Evolutionary conservation across 179 eudicot genomes (phyloP).

Genomic region (Heliamphora pulchella): DNA sequence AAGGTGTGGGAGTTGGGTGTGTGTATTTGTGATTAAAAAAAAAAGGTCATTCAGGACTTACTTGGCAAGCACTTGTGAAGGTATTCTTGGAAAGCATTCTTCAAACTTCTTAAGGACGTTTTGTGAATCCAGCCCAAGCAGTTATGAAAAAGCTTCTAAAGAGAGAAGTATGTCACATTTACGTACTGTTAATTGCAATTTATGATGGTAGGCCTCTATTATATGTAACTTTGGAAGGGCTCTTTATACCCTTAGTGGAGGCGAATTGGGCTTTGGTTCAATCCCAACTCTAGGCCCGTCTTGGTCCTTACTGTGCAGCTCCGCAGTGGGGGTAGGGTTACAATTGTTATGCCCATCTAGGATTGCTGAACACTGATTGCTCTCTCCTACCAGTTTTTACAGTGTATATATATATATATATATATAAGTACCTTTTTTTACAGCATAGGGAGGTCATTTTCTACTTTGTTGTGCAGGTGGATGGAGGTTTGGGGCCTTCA

Average conservation of each 20-base stretch:
- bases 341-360: neutral
- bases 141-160: neutral
- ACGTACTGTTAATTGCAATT: neutral
- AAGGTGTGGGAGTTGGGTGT: too few species aligned
- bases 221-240: neutral
- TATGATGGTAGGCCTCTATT: neutral
- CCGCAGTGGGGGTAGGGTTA: neutral
- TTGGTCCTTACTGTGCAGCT: too few species aligned
- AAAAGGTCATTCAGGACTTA: too few species aligned
- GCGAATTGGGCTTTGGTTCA: too few species aligned
- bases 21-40: too few species aligned
- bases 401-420: too few species aligned
- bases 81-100: slow-evolving; percentile 4
- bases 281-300: too few species aligned
- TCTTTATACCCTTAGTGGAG: too few species aligned
- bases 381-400: too few species aligned
- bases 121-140: slow-evolving; percentile 4
- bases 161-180: neutral
- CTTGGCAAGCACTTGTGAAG: neutral
- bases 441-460: neutral
- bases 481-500: slow-evolving; percentile 93
- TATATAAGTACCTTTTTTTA: too few species aligned
- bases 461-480: slow-evolving; percentile 51
- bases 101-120: neutral
- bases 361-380: too few species aligned